Evolutionary conservation across 148 eudicot species (phyloP).

Genomic region (Camellia lanceoleosa): DNA sequence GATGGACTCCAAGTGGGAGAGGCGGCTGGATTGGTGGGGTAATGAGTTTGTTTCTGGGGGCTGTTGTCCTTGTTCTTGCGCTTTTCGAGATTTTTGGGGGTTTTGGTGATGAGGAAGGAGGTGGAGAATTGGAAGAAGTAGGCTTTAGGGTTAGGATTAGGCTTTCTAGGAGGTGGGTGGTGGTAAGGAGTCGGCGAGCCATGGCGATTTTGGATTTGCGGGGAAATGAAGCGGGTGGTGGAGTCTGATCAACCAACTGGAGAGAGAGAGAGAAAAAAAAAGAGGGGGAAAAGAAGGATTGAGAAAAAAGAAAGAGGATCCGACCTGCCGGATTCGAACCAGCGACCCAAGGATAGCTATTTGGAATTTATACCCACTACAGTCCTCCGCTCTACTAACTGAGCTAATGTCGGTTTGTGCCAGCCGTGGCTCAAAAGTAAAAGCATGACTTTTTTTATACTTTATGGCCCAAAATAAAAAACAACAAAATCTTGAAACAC

Average conservation of each 20-base stretch:
- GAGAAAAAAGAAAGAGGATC: constrained; percentile 18
- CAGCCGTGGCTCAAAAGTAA: too few species aligned
- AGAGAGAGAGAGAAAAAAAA: background rate
- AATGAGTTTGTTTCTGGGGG: constrained; percentile 57
- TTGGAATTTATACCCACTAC: constrained; percentile 23
- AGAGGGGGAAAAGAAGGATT: too few species aligned
- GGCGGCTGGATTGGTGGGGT: constrained; percentile 46
- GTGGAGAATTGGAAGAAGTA: constrained; percentile 52
- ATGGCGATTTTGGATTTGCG: constrained; percentile 11
- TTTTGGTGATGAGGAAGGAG: constrained; percentile 88
- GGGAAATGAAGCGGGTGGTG: background rate
- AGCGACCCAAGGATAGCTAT: constrained; percentile 70
- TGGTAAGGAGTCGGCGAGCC: constrained; percentile 21
- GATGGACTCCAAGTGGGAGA: constrained; percentile 65
- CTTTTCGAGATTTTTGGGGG: constrained; percentile 64
- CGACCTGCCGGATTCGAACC: constrained; percentile 86
- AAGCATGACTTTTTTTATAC: too few species aligned
- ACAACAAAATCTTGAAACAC: too few species aligned
- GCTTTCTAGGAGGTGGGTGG: constrained; percentile 13
- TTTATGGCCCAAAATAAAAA: too few species aligned
- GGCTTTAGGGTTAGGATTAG: constrained; percentile 19
- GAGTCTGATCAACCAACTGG: background rate
- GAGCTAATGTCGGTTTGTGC: constrained; percentile 53
- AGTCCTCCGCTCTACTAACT: constrained; percentile 68
- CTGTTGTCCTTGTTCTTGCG: constrained; percentile 55